phyloP scores from a whole-genome alignment of 2,329 filamentous ascomycete genomes.

The Botryosphaeria agaves region DNA sequence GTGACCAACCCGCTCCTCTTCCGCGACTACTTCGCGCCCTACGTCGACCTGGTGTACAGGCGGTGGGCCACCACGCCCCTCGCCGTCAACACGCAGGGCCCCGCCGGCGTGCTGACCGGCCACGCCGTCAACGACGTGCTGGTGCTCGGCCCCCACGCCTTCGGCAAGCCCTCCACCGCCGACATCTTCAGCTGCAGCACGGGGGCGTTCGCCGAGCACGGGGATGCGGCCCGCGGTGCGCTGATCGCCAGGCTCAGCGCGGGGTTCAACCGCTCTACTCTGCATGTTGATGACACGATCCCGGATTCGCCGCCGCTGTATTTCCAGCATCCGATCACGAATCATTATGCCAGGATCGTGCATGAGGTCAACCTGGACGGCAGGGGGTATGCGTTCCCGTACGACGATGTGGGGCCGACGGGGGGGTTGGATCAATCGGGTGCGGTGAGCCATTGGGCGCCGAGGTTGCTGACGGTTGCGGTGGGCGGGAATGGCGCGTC shows the following conservation, averaged over 20 bases:
- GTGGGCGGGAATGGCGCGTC: slow-evolving; percentile 21
- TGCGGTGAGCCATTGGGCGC: slow-evolving; percentile 29
- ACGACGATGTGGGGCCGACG: slow-evolving; percentile 47
- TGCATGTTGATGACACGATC: slow-evolving; percentile 31
- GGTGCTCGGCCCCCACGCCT: slow-evolving; percentile 28
- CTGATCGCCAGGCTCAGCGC: slow-evolving; percentile 59
- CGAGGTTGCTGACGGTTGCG: slow-evolving; percentile 27
- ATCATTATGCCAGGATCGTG: slow-evolving; percentile 43
- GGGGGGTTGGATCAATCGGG: slow-evolving; percentile 38
- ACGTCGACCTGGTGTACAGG: slow-evolving; percentile 33
- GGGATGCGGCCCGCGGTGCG: slow-evolving; percentile 28
- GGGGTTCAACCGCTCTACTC: slow-evolving; percentile 56
- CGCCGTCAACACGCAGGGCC: slow-evolving; percentile 48
- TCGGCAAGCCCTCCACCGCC: slow-evolving; percentile 36
- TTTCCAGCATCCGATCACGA: slow-evolving; percentile 19
- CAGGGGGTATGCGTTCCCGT: slow-evolving; percentile 47
- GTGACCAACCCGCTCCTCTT: slow-evolving; percentile 30
- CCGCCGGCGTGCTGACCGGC: slow-evolving; percentile 35
- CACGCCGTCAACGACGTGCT: slow-evolving; percentile 25
- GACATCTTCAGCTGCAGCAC: slow-evolving; percentile 53
- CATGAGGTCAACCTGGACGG: slow-evolving; percentile 42
- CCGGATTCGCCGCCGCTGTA: slow-evolving; percentile 17
- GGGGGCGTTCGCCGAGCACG: slow-evolving; percentile 37
- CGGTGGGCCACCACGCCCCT: slow-evolving; percentile 27
- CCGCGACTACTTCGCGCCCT: slow-evolving; percentile 32